Evolutionary conservation across 129 eudicot genomes (phyloP).

Genomic region (Ambrosia artemisiifolia): DNA sequence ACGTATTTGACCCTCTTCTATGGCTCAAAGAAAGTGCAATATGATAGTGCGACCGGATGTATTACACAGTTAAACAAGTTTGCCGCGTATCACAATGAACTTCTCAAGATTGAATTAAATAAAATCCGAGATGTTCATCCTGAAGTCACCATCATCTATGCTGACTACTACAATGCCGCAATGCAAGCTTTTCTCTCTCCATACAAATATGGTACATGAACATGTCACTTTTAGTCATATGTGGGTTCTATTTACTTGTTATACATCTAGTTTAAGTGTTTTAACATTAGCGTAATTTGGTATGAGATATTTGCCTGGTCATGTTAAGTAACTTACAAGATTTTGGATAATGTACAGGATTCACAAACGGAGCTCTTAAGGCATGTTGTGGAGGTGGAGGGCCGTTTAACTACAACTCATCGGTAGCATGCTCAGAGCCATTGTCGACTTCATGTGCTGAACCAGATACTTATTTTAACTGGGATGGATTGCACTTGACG

Average conservation of each 20-base stretch:
- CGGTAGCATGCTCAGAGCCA: neutral
- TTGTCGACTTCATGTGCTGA: neutral
- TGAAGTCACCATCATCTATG: constrained; percentile 44
- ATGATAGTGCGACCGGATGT: constrained; percentile 53
- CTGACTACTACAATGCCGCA: constrained; percentile 28
- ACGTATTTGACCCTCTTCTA: constrained; percentile 47
- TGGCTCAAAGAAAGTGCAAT: constrained; percentile 37
- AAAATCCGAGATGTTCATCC: constrained; percentile 39
- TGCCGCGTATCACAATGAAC: constrained; percentile 53
- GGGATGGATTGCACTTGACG: constrained; percentile 29
- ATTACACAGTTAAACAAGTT: constrained; percentile 48
- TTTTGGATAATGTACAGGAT: constrained; percentile 5
- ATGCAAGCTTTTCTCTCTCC: constrained; percentile 24
- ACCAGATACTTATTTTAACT: constrained; percentile 13
- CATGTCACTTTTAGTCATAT: neutral
- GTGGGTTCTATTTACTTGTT: neutral
- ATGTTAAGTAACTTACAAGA: neutral
- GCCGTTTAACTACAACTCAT: constrained; percentile 9
- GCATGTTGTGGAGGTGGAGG: constrained; percentile 25
- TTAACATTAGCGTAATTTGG: neutral
- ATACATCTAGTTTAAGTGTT: neutral
- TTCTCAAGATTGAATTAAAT: constrained; percentile 41
- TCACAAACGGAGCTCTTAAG: constrained; percentile 20
- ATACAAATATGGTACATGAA: constrained; percentile 18
- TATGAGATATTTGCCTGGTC: neutral